phyloP scores from a whole-genome alignment of 768 basidiomycete species.

The Hericium coralloides region DNA sequence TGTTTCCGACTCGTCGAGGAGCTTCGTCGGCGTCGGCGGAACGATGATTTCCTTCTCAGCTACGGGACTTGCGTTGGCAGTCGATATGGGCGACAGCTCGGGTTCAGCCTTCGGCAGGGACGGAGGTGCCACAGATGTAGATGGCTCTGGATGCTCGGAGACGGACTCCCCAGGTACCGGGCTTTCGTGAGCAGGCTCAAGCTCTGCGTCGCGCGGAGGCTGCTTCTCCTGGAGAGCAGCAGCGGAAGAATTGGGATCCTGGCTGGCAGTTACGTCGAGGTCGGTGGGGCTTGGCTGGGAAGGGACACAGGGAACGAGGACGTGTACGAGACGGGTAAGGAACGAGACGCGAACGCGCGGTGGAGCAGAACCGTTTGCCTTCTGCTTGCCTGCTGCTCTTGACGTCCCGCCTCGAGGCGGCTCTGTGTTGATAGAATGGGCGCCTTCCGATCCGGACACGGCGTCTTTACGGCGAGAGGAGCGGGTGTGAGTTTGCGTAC shows the following conservation, averaged over 20 bases:
- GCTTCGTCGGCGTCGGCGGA: conserved; percentile 42
- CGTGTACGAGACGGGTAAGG: conserved; percentile 48
- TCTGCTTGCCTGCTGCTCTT: conserved; percentile 12
- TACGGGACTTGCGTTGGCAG: too few species aligned
- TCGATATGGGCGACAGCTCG: conserved; percentile 10
- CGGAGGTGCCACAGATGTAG: not conserved
- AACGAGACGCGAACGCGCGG: conserved; percentile 41
- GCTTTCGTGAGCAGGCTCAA: not conserved
- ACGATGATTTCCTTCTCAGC: conserved; percentile 27
- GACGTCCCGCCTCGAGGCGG: conserved; percentile 12
- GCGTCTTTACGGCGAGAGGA: conserved; percentile 19
- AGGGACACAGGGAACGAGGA: conserved; percentile 59
- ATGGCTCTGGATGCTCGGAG: conserved; percentile 5
- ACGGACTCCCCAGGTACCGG: too few species aligned
- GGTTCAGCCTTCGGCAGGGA: not conserved
- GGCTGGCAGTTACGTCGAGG: conserved; percentile 20
- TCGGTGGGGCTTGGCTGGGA: conserved; percentile 39
- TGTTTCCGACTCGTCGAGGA: conserved; percentile 63
- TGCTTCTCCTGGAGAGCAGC: conserved; percentile 14
- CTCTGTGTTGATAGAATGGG: conserved; percentile 23
- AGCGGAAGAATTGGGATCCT: conserved; percentile 13
- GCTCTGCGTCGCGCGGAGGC: not conserved
- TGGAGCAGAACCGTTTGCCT: conserved; percentile 20
- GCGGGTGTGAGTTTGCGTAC: conserved; percentile 30
- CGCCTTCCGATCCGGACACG: conserved; percentile 25